Conservation (phyloP, 768 basidiomycete species). For the Tylopilus felleus region DNA sequence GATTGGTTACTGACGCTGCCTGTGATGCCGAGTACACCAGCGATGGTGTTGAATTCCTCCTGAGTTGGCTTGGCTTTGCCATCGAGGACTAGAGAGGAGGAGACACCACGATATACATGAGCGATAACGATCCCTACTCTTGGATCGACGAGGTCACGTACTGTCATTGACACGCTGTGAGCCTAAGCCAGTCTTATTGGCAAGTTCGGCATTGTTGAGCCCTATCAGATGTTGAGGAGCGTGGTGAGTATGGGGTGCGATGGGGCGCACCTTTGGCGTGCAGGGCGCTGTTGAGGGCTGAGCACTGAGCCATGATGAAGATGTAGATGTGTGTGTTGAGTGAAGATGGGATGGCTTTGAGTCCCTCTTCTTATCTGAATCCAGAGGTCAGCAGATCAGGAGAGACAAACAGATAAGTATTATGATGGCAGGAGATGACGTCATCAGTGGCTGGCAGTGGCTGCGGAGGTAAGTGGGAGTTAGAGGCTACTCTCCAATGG, state of each 20-base stretch:
- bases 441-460: no score
- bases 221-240: conserved; percentile 1
- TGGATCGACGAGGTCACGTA: conserved; percentile 32
- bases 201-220: conserved; percentile 35
- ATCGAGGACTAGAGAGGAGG: conserved; percentile 42
- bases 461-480: no score
- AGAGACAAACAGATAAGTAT: conserved; percentile 13
- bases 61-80: conserved; percentile 41
- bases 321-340: conserved; percentile 26
- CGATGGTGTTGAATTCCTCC: conserved; percentile 49
- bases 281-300: conserved; percentile 55
- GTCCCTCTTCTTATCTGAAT: conserved; percentile 14
- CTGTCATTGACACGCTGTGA: conserved; percentile 53
- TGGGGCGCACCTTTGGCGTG: conserved; percentile 40
- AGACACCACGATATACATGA: background rate
- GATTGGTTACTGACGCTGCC: conserved; percentile 25
- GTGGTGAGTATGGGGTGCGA: background rate
- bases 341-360: background rate
- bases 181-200: conserved; percentile 37
- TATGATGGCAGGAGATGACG: no score
- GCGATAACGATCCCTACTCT: background rate
- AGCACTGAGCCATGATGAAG: conserved; percentile 49
- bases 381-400: conserved; percentile 7
- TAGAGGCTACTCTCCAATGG: no score
- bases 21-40: conserved; percentile 40